Evolutionary conservation across 2,329 filamentous ascomycete genomes (phyloP).

Genomic region (Colletotrichum trifolii): DNA sequence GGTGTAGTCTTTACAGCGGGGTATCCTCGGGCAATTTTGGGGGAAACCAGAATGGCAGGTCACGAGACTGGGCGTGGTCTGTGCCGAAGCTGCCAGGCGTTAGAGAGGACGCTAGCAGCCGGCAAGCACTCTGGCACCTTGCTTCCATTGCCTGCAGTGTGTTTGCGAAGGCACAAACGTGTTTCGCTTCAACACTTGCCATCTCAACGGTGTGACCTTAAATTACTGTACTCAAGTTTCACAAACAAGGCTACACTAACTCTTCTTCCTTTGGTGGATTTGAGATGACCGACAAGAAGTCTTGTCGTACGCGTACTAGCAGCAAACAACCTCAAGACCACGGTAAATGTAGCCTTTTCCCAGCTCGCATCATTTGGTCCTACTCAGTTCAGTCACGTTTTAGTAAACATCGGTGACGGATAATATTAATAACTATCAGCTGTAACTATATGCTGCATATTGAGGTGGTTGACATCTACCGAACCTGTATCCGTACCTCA

Average conservation of each 20-base stretch:
- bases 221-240: no score
- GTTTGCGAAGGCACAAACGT: slow-evolving; percentile 19
- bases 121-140: slow-evolving; percentile 1
- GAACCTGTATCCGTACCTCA: no score
- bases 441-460: no score
- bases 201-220: background rate
- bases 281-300: no score
- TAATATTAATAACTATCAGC: no score
- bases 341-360: background rate
- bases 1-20: slow-evolving; percentile 17
- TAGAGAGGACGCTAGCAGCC: background rate
- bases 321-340: background rate
- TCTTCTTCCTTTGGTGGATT: no score
- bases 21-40: slow-evolving; percentile 34
- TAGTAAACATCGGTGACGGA: no score
- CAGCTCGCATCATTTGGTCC: no score
- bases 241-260: no score
- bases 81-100: slow-evolving; percentile 20
- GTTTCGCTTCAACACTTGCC: slow-evolving; percentile 10
- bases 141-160: background rate
- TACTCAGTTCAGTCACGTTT: no score
- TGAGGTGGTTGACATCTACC: no score
- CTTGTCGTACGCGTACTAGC: no score
- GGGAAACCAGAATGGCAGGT: slow-evolving; percentile 23
- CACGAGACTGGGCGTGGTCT: slow-evolving; percentile 33